These are phyloP conservation scores for Phyllosticta citriasiana DNA, from an alignment of 2,329 filamentous ascomycete genomes.

Conservation along the genomic window DNA sequence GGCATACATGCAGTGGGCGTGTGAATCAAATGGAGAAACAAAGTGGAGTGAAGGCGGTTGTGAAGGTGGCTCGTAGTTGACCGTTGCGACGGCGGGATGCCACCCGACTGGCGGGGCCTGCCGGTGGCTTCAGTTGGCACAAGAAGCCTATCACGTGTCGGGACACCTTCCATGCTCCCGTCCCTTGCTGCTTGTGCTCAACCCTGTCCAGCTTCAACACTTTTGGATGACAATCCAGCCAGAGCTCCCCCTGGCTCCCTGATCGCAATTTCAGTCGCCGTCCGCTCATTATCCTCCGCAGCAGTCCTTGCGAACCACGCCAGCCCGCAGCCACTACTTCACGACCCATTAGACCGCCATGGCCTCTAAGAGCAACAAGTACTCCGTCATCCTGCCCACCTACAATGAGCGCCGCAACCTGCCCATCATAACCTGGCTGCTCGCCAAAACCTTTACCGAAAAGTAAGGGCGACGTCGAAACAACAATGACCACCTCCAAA, in stretches of 20 bases:
- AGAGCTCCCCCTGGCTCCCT: constrained; percentile 3
- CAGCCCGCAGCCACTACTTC: neutral
- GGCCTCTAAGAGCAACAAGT: constrained; percentile 44
- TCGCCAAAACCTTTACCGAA: constrained; percentile 85
- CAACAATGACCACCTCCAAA: constrained; percentile 45
- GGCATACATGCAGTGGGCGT: neutral
- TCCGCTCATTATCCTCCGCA: constrained; percentile 1
- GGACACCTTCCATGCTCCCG: neutral
- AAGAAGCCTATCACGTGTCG: neutral
- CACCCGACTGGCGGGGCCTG: neutral
- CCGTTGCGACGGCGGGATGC: neutral
- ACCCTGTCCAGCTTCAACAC: neutral
- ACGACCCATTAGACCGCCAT: neutral
- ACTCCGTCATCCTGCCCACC: constrained; percentile 93
- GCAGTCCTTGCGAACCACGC: neutral
- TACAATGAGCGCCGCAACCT: constrained; percentile 98
- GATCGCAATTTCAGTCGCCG: neutral
- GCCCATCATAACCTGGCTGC: constrained; percentile 88
- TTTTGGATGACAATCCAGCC: neutral
- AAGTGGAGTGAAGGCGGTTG: neutral
- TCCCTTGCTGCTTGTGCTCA: neutral
- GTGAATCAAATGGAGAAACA: neutral
- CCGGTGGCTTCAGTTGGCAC: neutral
- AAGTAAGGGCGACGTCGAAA: constrained; percentile 46
- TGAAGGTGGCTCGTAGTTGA: neutral